Evolutionary conservation across 2,329 filamentous ascomycete genomes (phyloP).

Genomic region (Exophiala alcalophila): DNA sequence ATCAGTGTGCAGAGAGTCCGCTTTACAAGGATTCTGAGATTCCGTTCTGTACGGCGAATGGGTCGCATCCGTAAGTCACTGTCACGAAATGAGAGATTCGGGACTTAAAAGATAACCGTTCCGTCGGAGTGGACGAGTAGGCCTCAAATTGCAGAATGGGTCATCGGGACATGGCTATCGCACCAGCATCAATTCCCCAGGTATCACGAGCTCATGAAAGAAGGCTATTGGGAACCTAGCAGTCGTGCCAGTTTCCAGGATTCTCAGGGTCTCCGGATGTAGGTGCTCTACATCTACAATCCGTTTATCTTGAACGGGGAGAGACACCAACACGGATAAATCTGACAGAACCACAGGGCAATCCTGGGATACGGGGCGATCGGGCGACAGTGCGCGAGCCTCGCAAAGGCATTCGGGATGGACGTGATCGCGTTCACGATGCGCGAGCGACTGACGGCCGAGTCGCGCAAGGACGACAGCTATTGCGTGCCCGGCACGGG

Average conservation of each 20-base stretch:
- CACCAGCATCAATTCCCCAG: conserved; percentile 35
- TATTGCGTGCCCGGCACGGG: conserved; percentile 68
- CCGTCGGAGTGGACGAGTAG: conserved; percentile 22
- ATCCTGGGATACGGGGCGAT: conserved; percentile 62
- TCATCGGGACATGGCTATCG: conserved; percentile 38
- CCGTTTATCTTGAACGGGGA: too few species aligned
- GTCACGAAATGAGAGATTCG: too few species aligned
- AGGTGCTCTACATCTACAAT: conserved; percentile 2
- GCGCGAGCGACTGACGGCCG: conserved; percentile 61
- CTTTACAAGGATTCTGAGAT: conserved; percentile 38
- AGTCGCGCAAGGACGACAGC: conserved; percentile 60
- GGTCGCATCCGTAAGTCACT: conserved; percentile 42
- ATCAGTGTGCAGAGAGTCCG: conserved; percentile 41
- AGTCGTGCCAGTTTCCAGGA: conserved; percentile 25
- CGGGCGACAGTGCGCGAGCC: conserved; percentile 50
- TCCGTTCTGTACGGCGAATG: conserved; percentile 44
- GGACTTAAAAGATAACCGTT: too few species aligned
- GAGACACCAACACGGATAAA: too few species aligned
- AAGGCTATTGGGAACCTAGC: conserved; percentile 33
- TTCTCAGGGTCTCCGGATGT: conserved; percentile 22
- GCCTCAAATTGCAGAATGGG: conserved; percentile 45
- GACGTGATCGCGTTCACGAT: conserved; percentile 72
- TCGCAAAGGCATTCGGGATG: conserved; percentile 59
- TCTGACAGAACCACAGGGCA: conserved; percentile 44
- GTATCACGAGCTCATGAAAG: conserved; percentile 34